Evolutionary conservation across 305 asterid species (phyloP), one percentile per base, ranked within the genome.

Genomic region (Fraxinus latifolia): DNA sequence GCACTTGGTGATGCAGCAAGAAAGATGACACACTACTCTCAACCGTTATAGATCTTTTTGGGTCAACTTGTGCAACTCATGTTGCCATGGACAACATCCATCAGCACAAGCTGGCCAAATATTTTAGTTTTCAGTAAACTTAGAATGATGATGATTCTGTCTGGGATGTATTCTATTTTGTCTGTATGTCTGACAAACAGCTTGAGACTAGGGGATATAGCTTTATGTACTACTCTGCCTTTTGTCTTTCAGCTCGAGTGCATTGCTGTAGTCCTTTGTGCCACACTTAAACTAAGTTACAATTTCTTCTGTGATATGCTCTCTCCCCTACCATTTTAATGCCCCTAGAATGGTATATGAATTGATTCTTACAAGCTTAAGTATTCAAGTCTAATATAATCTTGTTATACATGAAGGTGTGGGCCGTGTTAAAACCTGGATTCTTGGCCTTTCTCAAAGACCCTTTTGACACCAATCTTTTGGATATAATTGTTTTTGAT

Each of bases 361-460:
- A 71, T 71, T 71, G 47, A 71, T 71, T 9, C 34, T 67, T 71
- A 71, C 44, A 15, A 71, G 29, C 76, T 6, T 2, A 33, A 33
- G 37, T 23, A 71, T 32, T 71, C 74, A 67, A 27, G 17, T 79
- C 80, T 84, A 72, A 82, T 80, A 78, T 80, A 72, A 19, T 42
- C 72, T 74, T 87, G 81, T 81, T 79, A 79, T 77, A 76, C 83
- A 44, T 92, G 77, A 91, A 96, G 99, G 99, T 96, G 77, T 96
- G 99, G 99, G 98, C 98, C 21, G 97, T 96, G 65, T 84, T 96
- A 37, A 96, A 96, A 85, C 98, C 99, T 83, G 98, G 99, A 85
- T 96, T 96, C 88, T 83, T 96, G 92, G 99, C 98, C 85, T 91
- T 96, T 80, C 97, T 96, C 77, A 96, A 91, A 86, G 94, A 93